Conservation (phyloP, 2,329 filamentous ascomycete genomes). For the Colletotrichum acutatum region DNA sequence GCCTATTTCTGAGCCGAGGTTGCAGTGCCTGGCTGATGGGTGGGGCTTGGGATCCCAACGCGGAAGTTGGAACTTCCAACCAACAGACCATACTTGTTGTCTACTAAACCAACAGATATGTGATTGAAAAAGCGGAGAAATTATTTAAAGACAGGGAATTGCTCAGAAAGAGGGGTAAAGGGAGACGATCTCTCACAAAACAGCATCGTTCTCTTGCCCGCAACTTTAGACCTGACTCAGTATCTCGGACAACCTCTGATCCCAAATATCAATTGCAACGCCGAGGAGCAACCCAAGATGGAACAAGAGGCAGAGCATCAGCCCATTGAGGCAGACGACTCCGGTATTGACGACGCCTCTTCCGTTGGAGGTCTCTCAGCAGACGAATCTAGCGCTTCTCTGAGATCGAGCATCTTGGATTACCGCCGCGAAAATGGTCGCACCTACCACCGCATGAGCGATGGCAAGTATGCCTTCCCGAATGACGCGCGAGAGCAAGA, state of each 20-base stretch:
- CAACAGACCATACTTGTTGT: not conserved
- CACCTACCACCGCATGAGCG: slow-evolving; percentile 37
- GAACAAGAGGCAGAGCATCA: not conserved
- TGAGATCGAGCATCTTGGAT: slow-evolving; percentile 28
- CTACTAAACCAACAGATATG: not conserved
- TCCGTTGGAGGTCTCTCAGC: not conserved
- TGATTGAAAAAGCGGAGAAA: not conserved
- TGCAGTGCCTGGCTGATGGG: not conserved
- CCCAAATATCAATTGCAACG: not conserved
- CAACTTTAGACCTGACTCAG: not conserved
- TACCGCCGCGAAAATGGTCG: slow-evolving; percentile 34
- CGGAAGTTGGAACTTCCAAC: not conserved
- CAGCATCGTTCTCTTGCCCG: not conserved
- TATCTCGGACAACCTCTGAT: too few species aligned
- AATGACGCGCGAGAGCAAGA: slow-evolving; percentile 40
- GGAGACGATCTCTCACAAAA: not conserved
- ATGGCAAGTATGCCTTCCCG: slow-evolving; percentile 41
- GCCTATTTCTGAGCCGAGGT: not conserved
- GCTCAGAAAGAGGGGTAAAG: not conserved
- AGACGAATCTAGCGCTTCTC: not conserved
- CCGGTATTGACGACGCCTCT: not conserved
- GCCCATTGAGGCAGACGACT: not conserved
- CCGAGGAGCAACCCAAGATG: not conserved
- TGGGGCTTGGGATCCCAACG: not conserved
- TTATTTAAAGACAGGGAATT: not conserved